Evolutionary conservation across 176 grass and related monocot genomes (phyloP).

Genomic region (Dactylis glomerata): DNA sequence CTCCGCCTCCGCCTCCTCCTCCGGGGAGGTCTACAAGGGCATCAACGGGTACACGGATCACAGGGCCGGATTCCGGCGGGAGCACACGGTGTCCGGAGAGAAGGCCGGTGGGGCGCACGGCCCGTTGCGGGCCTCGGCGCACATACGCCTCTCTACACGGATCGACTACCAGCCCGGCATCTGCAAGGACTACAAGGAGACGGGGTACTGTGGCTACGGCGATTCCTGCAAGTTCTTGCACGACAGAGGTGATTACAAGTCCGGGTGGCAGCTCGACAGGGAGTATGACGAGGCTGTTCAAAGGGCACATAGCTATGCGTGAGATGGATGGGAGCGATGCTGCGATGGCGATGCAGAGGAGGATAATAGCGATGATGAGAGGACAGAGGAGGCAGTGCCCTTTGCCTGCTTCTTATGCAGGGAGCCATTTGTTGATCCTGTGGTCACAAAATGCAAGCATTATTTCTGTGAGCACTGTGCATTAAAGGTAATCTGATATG

Average conservation of each 20-base stretch:
- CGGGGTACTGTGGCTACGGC: slow-evolving; percentile 79
- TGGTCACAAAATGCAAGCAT: too few relatives aligned
- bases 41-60: slow-evolving; percentile 84
- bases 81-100: slow-evolving; percentile 79
- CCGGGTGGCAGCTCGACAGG: slow-evolving; percentile 92
- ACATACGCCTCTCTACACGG: slow-evolving; percentile 69
- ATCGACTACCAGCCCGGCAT: slow-evolving; percentile 91
- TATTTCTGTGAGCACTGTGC: too few relatives aligned
- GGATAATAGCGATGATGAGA: too few relatives aligned
- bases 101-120: slow-evolving; percentile 76
- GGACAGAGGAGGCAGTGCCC: too few relatives aligned
- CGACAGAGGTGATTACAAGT: slow-evolving; percentile 87
- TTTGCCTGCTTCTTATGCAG: too few relatives aligned
- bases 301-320: too few relatives aligned
- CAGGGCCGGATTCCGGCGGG: slow-evolving; percentile 71
- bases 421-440: too few relatives aligned
- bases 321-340: too few relatives aligned
- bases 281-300: slow-evolving; percentile 72
- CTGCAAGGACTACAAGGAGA: slow-evolving; percentile 97
- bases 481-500: slow-evolving; percentile 55
- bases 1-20: neutral
- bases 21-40: slow-evolving; percentile 60
- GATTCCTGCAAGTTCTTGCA: slow-evolving; percentile 98
- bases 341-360: too few relatives aligned
- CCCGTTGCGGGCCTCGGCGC: slow-evolving; percentile 59